phyloP scores from a whole-genome alignment of 352 stramenopile species.

The Phytopythium delawarense region DNA sequence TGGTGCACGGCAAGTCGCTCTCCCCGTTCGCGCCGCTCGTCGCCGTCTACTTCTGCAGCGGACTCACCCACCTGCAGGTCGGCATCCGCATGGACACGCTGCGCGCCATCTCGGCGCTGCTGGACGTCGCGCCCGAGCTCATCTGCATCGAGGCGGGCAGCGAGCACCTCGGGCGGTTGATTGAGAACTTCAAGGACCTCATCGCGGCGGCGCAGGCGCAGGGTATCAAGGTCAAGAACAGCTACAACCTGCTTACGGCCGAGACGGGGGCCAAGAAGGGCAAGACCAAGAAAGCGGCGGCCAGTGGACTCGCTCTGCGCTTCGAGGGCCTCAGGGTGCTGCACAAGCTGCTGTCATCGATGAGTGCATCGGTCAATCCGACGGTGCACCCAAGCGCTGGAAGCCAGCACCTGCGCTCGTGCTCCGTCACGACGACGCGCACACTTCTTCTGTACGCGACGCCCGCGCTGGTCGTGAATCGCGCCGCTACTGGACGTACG shows the following conservation, averaged over 20 bases:
- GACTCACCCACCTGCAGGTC: slow-evolving; percentile 73
- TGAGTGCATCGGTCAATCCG: slow-evolving; percentile 19
- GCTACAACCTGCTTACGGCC: slow-evolving; percentile 54
- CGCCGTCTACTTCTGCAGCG: slow-evolving; percentile 74
- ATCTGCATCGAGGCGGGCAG: slow-evolving; percentile 45
- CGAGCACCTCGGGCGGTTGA: slow-evolving; percentile 52
- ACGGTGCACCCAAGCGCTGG: background rate
- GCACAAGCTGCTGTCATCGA: slow-evolving; percentile 54
- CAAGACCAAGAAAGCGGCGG: slow-evolving; percentile 40
- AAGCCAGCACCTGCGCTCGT: slow-evolving; percentile 8
- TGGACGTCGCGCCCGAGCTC: slow-evolving; percentile 56
- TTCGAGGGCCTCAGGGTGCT: slow-evolving; percentile 65
- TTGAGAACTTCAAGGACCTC: slow-evolving; percentile 81
- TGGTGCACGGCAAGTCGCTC: slow-evolving; percentile 45
- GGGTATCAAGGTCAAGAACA: slow-evolving; percentile 75
- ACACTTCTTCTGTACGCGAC: slow-evolving; percentile 52
- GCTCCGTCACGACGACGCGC: slow-evolving; percentile 20
- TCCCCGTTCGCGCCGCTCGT: slow-evolving; percentile 72
- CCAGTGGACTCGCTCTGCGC: slow-evolving; percentile 42
- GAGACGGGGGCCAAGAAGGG: slow-evolving; percentile 20
- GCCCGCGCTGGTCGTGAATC: slow-evolving; percentile 21
- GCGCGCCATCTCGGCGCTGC: slow-evolving; percentile 55
- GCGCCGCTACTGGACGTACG: too few relatives aligned
- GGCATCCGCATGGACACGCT: slow-evolving; percentile 73
- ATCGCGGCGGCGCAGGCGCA: slow-evolving; percentile 58